Conservation (phyloP, 805 yeast species). For the Kregervanrija delftensis region DNA sequence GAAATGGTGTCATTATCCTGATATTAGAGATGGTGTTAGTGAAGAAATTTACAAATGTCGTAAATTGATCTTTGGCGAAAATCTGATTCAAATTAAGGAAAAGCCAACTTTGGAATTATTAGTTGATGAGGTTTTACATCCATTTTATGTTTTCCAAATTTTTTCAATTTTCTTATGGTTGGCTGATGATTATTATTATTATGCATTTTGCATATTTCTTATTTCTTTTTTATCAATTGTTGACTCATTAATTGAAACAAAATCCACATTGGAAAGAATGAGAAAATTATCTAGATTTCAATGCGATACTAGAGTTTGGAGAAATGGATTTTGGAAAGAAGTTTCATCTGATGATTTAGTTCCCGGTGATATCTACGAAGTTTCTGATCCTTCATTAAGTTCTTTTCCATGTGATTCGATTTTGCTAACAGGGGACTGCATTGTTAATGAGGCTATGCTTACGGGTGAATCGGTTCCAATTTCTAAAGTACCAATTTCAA, state of each 20-base stretch:
- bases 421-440: slow-evolving; percentile 84
- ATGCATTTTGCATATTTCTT: slow-evolving; percentile 85
- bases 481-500: slow-evolving; percentile 62
- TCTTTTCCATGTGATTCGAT: slow-evolving; percentile 86
- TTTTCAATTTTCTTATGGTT: slow-evolving; percentile 90
- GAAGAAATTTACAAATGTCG: slow-evolving; percentile 66
- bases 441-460: slow-evolving; percentile 95
- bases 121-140: slow-evolving; percentile 86
- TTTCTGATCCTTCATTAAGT: slow-evolving; percentile 73
- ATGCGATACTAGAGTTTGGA: slow-evolving; percentile 83
- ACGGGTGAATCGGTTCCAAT: slow-evolving; percentile 99
- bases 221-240: slow-evolving; percentile 77
- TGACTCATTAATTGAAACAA: slow-evolving; percentile 84
- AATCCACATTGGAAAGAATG: slow-evolving; percentile 61
- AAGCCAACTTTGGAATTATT: slow-evolving; percentile 60
- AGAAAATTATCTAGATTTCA: slow-evolving; percentile 64
- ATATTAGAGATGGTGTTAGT: slow-evolving; percentile 61
- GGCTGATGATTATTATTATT: slow-evolving; percentile 85
- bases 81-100: slow-evolving; percentile 68
- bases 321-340: slow-evolving; percentile 91
- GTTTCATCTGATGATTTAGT: slow-evolving; percentile 71
- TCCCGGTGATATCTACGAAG: slow-evolving; percentile 93
- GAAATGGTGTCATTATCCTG: slow-evolving; percentile 59
- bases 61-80: slow-evolving; percentile 65
- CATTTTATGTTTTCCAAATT: slow-evolving; percentile 91